Evolutionary conservation across 2,329 filamentous ascomycete species (phyloP).

Genomic region (Teratosphaeria destructans): DNA sequence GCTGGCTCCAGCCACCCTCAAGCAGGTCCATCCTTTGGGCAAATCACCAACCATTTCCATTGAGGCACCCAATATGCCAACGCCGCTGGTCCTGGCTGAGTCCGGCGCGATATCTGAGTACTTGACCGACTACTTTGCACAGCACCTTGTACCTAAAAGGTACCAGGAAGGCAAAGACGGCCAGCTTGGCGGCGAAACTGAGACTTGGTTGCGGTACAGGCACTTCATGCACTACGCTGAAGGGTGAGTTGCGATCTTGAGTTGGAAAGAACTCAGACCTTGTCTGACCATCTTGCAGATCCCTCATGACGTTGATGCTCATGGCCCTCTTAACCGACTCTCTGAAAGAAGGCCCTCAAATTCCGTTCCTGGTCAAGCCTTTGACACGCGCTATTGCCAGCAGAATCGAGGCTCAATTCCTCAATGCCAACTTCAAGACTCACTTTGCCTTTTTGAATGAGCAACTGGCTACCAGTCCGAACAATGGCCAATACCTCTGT

Average conservation of each 20-base stretch:
- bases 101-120: conserved; percentile 76
- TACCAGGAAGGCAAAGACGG: conserved; percentile 46
- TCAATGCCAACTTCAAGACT: conserved; percentile 37
- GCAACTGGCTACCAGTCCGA: conserved; percentile 37
- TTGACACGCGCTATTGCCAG: conserved; percentile 47
- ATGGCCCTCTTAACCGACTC: not conserved
- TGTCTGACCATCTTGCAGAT: conserved; percentile 3
- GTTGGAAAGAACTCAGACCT: conserved; percentile 7
- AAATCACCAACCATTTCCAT: conserved; percentile 75
- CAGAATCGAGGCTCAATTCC: conserved; percentile 35
- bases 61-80: conserved; percentile 31
- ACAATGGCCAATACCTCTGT: conserved; percentile 41
- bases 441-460: conserved; percentile 43
- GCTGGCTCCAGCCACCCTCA: conserved; percentile 66
- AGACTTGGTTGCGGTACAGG: conserved; percentile 50
- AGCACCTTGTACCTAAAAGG: conserved; percentile 40
- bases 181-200: conserved; percentile 47
- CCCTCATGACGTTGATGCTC: not conserved
- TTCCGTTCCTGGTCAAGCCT: conserved; percentile 61
- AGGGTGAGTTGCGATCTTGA: conserved; percentile 43
- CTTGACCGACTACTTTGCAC: conserved; percentile 57
- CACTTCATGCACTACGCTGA: conserved; percentile 78
- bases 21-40: conserved; percentile 71
- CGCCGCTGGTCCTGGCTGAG: conserved; percentile 62
- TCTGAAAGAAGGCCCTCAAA: conserved; percentile 36